phyloP scores from a whole-genome alignment of 116 monocot species.

The Zostera marina region DNA sequence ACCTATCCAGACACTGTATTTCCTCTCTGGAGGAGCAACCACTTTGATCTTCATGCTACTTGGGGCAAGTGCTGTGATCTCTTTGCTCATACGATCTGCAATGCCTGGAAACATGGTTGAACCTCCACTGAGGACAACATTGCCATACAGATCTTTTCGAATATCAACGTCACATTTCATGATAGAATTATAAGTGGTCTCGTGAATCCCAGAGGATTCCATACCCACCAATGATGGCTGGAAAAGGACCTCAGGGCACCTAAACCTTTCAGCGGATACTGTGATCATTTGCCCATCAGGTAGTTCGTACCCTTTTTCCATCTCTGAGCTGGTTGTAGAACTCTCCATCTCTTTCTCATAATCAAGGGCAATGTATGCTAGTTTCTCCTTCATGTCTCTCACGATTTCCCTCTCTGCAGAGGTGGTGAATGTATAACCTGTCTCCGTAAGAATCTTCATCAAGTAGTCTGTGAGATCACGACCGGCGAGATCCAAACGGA shows the following conservation, averaged over 20 bases:
- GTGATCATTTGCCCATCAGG: constrained; percentile 23
- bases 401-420: constrained; percentile 23
- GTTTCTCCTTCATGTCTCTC: constrained; percentile 26
- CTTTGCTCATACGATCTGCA: constrained; percentile 25
- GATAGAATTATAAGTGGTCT: constrained; percentile 22
- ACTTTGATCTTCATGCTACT: constrained; percentile 26
- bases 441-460: constrained; percentile 23
- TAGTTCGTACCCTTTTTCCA: constrained; percentile 26
- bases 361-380: constrained; percentile 28
- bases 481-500: constrained; percentile 14
- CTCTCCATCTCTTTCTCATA: constrained; percentile 20
- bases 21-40: constrained; percentile 19
- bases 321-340: constrained; percentile 12
- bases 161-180: constrained; percentile 34
- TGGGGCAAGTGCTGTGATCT: constrained; percentile 21
- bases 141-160: constrained; percentile 24
- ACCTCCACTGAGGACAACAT: constrained; percentile 25
- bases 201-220: constrained; percentile 23
- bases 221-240: constrained; percentile 23
- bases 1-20: constrained; percentile 30
- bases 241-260: constrained; percentile 27
- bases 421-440: constrained; percentile 18
- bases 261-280: constrained; percentile 17
- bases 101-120: constrained; percentile 30
- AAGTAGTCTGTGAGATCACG: constrained; percentile 21